Evolutionary conservation across 257 asterid genomes (phyloP), one percentile per base, ranked within the genome.

Genomic region (Nicotiana obtusifolia): DNA sequence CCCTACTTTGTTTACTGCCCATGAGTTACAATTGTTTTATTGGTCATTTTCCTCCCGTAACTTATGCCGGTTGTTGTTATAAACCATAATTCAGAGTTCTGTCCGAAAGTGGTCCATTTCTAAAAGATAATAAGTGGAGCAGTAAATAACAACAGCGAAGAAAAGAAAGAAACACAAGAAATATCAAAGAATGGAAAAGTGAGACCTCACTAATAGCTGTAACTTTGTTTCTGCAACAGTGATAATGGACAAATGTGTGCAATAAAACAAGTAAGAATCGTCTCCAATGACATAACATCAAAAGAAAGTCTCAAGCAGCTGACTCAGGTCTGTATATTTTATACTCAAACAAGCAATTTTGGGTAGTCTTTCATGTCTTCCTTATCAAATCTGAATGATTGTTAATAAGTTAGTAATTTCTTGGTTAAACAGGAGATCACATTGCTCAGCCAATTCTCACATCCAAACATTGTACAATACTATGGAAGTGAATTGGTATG

Each of bases 241-340:
- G 96, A 87, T 83, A 93, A 86, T 84, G 97, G 97, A 22, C 91
- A 89, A 88, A 89, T 93, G 92, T 93, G 97, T 83, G 94, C 96
- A 69, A 93, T 93, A 88, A 91, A 91, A 86, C 94, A 93, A 91
- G 93, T 93, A n/a, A 84, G 86, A 60, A 81, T 91, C 33, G 81
- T 83, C 80, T 84, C 89, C 17, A 87, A 88, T 31, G 92, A 90
- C 84, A 85, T 86, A 5, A 89, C 82, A 83, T 90, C 96, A 31
- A 89, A 77, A 85, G 93, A 91, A 83, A 33, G 89, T 76, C 91
- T 89, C 15, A 86, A 85, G 61, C 96, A 85, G 78, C 89, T 93
- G 66, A 86, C 88, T 76, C 96, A 90, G 81, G 96, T 90, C 78
- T 82, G 86, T 80, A 76, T 84, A 49, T 69, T 62, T 82, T 52